Conservation (phyloP, 768 basidiomycete genomes). For the Pholiota microspora region DNA sequence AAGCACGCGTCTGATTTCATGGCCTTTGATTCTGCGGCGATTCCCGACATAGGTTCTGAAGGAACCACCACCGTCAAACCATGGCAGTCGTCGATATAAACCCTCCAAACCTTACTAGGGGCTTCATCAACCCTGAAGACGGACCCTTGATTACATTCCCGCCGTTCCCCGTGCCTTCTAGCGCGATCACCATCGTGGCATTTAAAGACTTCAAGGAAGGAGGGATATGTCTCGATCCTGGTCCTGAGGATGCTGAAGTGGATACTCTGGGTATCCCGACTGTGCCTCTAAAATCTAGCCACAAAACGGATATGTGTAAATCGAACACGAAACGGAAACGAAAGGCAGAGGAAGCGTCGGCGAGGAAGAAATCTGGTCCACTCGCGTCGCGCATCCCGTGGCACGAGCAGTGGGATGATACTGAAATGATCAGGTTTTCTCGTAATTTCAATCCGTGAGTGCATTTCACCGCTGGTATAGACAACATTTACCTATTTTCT, state of each 20-base stretch:
- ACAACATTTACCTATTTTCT: slow-evolving; percentile 6
- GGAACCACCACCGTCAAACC: slow-evolving; percentile 1
- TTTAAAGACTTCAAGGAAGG: slow-evolving; percentile 43
- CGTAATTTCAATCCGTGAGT: slow-evolving; percentile 53
- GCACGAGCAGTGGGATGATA: slow-evolving; percentile 74
- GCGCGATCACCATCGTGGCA: slow-evolving; percentile 38
- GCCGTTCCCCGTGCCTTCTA: slow-evolving; percentile 43
- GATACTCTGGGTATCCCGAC: slow-evolving; percentile 72
- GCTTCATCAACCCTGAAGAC: slow-evolving; percentile 13
- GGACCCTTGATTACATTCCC: slow-evolving; percentile 35
- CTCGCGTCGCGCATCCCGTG: slow-evolving; percentile 35
- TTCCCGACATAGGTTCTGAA: slow-evolving; percentile 4
- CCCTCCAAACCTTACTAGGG: not conserved
- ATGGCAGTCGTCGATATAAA: slow-evolving; percentile 9
- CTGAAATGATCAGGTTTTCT: slow-evolving; percentile 45
- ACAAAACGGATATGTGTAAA: slow-evolving; percentile 55
- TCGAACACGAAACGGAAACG: slow-evolving; percentile 48
- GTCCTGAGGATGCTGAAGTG: slow-evolving; percentile 51
- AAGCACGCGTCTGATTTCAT: not conserved
- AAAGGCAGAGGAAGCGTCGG: slow-evolving; percentile 13
- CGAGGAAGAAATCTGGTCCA: slow-evolving; percentile 19
- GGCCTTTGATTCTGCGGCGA: slow-evolving; percentile 1
- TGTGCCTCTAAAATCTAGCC: slow-evolving; percentile 47
- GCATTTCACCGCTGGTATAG: too few relatives aligned
- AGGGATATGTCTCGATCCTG: slow-evolving; percentile 30